A percentile compares a stretch with the other conserved stretches of the same genome.
Conservation (phyloP, 1,284 basidiomycete genomes). For the Cryptococcus amylolentus region DNA sequence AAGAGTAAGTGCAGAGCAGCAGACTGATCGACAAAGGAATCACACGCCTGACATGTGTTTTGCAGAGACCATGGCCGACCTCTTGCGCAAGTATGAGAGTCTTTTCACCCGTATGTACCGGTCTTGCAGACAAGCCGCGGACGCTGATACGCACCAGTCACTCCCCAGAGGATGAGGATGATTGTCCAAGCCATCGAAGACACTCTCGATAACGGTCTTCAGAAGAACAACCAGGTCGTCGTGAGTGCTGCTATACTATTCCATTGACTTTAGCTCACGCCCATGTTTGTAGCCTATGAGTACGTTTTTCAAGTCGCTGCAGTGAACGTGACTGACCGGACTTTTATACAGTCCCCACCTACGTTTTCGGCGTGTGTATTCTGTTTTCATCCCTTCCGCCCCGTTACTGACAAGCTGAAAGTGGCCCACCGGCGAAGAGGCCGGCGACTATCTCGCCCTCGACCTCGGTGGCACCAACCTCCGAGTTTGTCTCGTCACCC, state of each 20-base stretch:
- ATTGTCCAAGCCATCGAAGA: constrained; percentile 96
- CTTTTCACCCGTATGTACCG: constrained; percentile 57
- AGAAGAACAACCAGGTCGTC: constrained; percentile 80
- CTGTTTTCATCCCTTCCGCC: neutral
- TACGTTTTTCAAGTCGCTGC: constrained; percentile 12
- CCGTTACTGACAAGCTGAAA: constrained; percentile 11
- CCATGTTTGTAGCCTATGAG: constrained; percentile 44
- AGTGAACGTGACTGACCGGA: neutral
- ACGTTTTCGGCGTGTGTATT: constrained; percentile 70
- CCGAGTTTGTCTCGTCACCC: constrained; percentile 91
- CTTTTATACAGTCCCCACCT: constrained; percentile 76
- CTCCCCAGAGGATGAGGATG: constrained; percentile 91
- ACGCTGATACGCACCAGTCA: constrained; percentile 54
- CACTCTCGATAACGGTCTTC: constrained; percentile 78
- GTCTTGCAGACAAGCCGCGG: neutral
- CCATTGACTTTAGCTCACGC: neutral
- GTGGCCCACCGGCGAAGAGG: constrained; percentile 88
- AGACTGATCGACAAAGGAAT: constrained; percentile 6
- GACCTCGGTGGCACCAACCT: constrained; percentile 97
- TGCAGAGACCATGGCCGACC: constrained; percentile 68
- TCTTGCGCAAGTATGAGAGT: constrained; percentile 79
- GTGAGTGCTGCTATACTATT: constrained; percentile 57
- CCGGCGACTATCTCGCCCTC: constrained; percentile 85
- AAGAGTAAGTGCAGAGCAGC: constrained; percentile 34
- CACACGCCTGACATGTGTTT: constrained; percentile 8